Evolutionary conservation across 495 filamentous ascomycete species (phyloP).

Genomic region (Penicillium desertorum): DNA sequence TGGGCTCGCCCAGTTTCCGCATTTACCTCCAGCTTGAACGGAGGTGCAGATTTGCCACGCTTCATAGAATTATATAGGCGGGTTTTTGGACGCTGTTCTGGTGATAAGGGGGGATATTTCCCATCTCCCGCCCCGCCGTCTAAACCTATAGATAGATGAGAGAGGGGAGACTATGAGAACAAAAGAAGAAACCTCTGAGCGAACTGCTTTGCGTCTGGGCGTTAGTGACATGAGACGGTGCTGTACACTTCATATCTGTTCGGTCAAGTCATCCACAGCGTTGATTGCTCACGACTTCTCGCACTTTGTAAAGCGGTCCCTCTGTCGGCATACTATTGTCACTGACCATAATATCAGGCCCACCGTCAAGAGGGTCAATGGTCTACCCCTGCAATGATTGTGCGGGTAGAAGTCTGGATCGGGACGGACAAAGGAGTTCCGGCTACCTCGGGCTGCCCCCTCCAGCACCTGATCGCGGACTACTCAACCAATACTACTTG

Average conservation of each 20-base stretch:
- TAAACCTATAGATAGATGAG: not conserved
- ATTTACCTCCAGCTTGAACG: no score
- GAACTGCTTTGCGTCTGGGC: not conserved
- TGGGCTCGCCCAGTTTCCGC: no score
- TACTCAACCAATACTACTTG: not conserved
- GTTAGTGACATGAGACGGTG: not conserved
- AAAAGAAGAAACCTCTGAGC: not conserved
- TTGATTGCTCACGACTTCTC: constrained; percentile 3
- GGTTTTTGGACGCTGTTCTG: not conserved
- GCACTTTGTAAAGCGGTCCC: not conserved
- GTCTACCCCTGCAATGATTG: no score
- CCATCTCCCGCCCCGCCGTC: not conserved
- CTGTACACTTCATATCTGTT: constrained; percentile 3
- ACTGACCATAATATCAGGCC: not conserved
- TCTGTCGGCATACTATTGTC: not conserved
- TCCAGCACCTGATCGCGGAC: constrained; percentile 2
- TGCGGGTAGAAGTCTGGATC: not conserved
- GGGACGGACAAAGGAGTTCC: constrained; percentile 10
- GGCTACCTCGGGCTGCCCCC: constrained; percentile 6
- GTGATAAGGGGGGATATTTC: not conserved
- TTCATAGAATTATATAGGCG: no score
- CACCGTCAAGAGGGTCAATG: not conserved
- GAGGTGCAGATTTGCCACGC: no score
- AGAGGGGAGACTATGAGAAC: not conserved
- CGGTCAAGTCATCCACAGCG: constrained; percentile 2